A percentile compares a stretch with the other conserved stretches of the same genome.
Conservation (phyloP, 2,329 filamentous ascomycete species). For the Phaeomoniella chlamydospora region DNA sequence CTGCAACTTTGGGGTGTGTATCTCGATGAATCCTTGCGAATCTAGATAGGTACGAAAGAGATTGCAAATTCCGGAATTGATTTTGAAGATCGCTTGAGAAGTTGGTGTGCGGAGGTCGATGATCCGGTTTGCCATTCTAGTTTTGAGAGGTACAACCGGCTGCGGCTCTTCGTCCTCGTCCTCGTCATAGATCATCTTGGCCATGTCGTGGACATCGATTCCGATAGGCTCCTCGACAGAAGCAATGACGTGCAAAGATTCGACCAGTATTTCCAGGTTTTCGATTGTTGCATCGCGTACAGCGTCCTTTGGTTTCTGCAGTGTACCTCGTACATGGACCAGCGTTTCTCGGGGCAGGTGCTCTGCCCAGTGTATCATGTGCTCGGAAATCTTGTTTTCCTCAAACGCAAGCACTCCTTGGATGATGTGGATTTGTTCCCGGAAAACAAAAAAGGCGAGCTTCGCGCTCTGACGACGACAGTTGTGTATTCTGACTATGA, state of each 20-base stretch:
- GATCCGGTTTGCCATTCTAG: conserved; percentile 55
- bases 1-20: conserved; percentile 73
- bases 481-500: not conserved
- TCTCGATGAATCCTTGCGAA: conserved; percentile 60
- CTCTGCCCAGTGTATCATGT: conserved; percentile 67
- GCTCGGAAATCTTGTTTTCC: conserved; percentile 43
- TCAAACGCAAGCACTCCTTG: conserved; percentile 53
- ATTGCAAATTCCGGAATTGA: conserved; percentile 58
- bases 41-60: conserved; percentile 59
- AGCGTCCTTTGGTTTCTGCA: conserved; percentile 48
- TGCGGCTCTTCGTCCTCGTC: conserved; percentile 31
- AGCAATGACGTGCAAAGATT: conserved; percentile 39
- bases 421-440: conserved; percentile 60
- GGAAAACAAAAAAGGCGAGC: conserved; percentile 62
- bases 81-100: conserved; percentile 64
- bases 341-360: conserved; percentile 58
- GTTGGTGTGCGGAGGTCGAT: conserved; percentile 61
- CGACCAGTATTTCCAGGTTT: conserved; percentile 53
- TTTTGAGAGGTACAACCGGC: conserved; percentile 45
- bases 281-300: conserved; percentile 57
- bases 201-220: conserved; percentile 46
- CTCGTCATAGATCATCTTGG: conserved; percentile 34
- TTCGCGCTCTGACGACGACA: conserved; percentile 39
- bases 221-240: conserved; percentile 37
- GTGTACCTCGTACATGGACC: conserved; percentile 51